Conservation (phyloP, 106 monocot species). For the Iris macrosiphon region DNA sequence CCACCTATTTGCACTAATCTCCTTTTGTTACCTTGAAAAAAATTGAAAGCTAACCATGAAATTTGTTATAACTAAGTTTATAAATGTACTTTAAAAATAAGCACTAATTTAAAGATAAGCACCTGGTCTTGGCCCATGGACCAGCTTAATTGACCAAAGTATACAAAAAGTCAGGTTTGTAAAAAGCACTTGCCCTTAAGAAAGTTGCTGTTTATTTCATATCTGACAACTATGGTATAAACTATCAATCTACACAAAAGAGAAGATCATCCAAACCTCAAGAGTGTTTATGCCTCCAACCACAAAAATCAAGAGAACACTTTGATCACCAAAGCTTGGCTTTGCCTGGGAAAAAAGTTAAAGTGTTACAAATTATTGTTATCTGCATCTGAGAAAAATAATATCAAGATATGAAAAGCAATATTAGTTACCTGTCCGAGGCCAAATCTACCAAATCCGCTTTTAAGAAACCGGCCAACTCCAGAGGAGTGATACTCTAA, state of each 20-base stretch:
- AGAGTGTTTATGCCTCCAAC: slow-evolving; percentile 79
- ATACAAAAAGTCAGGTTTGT: too few relatives aligned
- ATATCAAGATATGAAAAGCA: slow-evolving; percentile 3
- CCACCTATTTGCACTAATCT: too few relatives aligned
- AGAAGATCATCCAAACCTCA: slow-evolving; percentile 52
- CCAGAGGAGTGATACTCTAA: slow-evolving; percentile 89
- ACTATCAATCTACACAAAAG: not conserved
- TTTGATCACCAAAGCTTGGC: slow-evolving; percentile 78
- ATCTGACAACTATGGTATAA: too few relatives aligned
- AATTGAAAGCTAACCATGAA: too few relatives aligned
- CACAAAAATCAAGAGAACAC: slow-evolving; percentile 70
- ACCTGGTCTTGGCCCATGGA: too few relatives aligned
- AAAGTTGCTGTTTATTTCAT: too few relatives aligned
- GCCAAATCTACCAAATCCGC: slow-evolving; percentile 98
- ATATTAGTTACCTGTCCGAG: slow-evolving; percentile 78
- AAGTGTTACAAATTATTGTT: not conserved
- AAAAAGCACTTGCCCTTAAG: too few relatives aligned
- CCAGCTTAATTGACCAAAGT: too few relatives aligned
- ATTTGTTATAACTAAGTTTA: too few relatives aligned
- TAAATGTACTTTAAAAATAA: too few relatives aligned
- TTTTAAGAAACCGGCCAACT: slow-evolving; percentile 88
- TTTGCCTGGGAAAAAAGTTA: slow-evolving; percentile 53
- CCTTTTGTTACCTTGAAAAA: too few relatives aligned
- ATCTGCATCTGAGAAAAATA: not conserved
- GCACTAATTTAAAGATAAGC: too few relatives aligned